Evolutionary conservation across 306 rosid genomes (phyloP).

Genomic region (Quercus cerris): DNA sequence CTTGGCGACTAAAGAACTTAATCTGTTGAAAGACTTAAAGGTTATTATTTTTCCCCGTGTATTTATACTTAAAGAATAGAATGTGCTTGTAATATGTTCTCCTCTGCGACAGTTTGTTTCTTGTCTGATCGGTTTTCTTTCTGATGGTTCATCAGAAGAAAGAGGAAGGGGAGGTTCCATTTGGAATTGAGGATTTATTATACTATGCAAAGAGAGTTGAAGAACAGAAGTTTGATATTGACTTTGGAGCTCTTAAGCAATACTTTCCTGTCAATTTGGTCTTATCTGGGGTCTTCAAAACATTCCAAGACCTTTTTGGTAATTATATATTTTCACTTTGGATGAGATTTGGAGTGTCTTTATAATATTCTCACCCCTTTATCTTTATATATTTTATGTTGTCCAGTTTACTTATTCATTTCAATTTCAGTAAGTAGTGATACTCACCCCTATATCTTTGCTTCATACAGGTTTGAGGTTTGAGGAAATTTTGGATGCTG

Average conservation of each 20-base stretch:
- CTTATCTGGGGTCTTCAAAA: conserved; percentile 86
- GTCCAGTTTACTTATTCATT: conserved; percentile 3
- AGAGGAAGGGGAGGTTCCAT: conserved; percentile 88
- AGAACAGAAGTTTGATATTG: conserved; percentile 65
- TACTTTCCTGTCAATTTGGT: conserved; percentile 86
- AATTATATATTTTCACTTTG: conserved; percentile 26
- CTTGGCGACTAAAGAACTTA: conserved; percentile 71
- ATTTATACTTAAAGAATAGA: conserved; percentile 53
- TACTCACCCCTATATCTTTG: conserved; percentile 12
- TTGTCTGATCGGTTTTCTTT: conserved; percentile 26
- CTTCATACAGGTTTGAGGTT: conserved; percentile 68
- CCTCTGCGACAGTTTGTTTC: conserved; percentile 20
- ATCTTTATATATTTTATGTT: neutral
- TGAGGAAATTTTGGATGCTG: conserved; percentile 72
- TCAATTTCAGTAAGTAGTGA: conserved; percentile 3
- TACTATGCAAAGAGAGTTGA: conserved; percentile 76
- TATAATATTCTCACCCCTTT: neutral
- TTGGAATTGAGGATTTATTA: conserved; percentile 81
- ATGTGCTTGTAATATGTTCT: conserved; percentile 7
- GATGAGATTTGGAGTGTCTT: neutral
- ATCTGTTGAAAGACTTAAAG: conserved; percentile 76
- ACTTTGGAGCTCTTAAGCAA: conserved; percentile 79
- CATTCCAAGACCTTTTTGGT: conserved; percentile 92
- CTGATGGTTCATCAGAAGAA: conserved; percentile 57
- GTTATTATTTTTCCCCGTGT: conserved; percentile 12